phyloP scores from a whole-genome alignment of 2,329 filamentous ascomycete genomes.

The Uncinocarpus reesii region DNA sequence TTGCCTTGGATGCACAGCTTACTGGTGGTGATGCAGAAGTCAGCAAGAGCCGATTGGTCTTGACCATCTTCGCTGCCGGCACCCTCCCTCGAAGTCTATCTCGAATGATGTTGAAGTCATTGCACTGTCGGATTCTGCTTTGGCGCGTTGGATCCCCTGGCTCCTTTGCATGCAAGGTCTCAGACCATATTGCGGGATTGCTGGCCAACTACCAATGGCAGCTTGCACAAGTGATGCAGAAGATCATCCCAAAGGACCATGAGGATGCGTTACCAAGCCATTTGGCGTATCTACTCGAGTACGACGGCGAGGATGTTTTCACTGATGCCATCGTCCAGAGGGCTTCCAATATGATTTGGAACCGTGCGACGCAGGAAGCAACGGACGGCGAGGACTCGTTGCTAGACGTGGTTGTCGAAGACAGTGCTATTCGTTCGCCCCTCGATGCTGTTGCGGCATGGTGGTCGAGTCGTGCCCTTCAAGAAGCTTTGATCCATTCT shows the following conservation, averaged over 20 bases:
- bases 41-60: constrained; percentile 71
- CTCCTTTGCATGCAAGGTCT: constrained; percentile 52
- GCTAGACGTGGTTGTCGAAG: constrained; percentile 75
- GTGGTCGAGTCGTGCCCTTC: constrained; percentile 69
- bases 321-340: constrained; percentile 68
- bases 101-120: constrained; percentile 78
- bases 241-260: constrained; percentile 39
- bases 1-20: constrained; percentile 84
- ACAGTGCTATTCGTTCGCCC: constrained; percentile 72
- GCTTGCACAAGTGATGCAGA: constrained; percentile 56
- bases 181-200: constrained; percentile 61
- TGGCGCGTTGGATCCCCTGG: constrained; percentile 64
- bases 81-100: constrained; percentile 75
- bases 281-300: constrained; percentile 62
- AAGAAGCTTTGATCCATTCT: constrained; percentile 55
- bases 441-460: constrained; percentile 85
- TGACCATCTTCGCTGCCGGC: constrained; percentile 78
- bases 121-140: constrained; percentile 81
- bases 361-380: constrained; percentile 61
- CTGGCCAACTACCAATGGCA: constrained; percentile 72
- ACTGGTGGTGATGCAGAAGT: constrained; percentile 84
- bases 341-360: constrained; percentile 83
- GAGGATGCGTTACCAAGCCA: constrained; percentile 65
- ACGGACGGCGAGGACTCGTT: constrained; percentile 55
- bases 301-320: constrained; percentile 73